phyloP scores from a whole-genome alignment of 2,329 filamentous ascomycete species.

The Chaetomium sp. region DNA sequence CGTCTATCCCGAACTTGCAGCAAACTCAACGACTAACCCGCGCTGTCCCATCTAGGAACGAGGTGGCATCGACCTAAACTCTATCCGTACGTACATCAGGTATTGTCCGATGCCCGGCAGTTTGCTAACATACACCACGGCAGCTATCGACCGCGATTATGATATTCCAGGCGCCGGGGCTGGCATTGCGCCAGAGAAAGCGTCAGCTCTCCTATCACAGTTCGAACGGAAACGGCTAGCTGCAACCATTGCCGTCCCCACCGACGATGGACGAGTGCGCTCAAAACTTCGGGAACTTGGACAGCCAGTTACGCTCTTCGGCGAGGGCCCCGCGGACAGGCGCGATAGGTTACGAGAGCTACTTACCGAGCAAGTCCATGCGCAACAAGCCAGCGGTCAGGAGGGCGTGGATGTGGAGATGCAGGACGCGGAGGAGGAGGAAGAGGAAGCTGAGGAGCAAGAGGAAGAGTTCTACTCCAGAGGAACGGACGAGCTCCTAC shows the following conservation, averaged over 20 bases:
- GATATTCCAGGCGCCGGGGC: constrained; percentile 66
- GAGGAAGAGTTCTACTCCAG: constrained; percentile 96
- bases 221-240: constrained; percentile 90
- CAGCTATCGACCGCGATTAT: constrained; percentile 76
- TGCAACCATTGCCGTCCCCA: constrained; percentile 87
- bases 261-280: constrained; percentile 86
- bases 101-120: background rate
- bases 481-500: constrained; percentile 72
- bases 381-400: constrained; percentile 60
- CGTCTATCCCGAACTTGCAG: constrained; percentile 19
- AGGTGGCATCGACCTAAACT: constrained; percentile 51
- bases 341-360: constrained; percentile 84
- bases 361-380: constrained; percentile 71
- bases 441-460: constrained; percentile 65
- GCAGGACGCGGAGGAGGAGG: constrained; percentile 61
- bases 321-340: constrained; percentile 82
- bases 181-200: constrained; percentile 76
- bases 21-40: constrained; percentile 35
- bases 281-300: constrained; percentile 78
- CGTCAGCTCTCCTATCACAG: constrained; percentile 81
- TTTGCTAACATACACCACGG: constrained; percentile 16
- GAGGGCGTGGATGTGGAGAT: constrained; percentile 62
- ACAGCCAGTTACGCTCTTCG: constrained; percentile 94
- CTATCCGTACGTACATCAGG: constrained; percentile 46
- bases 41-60: constrained; percentile 37